Evolutionary conservation across 257 asterid genomes (phyloP), one percentile per base, ranked within the genome.

Genomic region (Gentiana macrophylla): DNA sequence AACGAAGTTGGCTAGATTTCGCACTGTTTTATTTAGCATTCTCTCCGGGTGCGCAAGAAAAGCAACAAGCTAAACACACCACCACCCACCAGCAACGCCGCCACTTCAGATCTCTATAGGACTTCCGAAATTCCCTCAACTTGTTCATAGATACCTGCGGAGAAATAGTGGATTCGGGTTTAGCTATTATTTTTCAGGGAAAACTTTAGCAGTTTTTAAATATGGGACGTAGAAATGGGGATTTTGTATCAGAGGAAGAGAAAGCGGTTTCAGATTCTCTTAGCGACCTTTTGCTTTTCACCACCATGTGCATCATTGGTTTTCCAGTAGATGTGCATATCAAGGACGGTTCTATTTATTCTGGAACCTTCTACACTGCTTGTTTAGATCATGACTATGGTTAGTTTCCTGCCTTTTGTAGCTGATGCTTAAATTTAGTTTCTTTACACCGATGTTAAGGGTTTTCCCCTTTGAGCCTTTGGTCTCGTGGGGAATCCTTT

Each of bases 281-380:
- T 11, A 73, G 71, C 33, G 94, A 89, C 58, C 79, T 83, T 47
- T 66, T 89, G 72, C 72, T 86, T 3, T 78, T 77, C 61, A 73
- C 90, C 8, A 89, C 86, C 64, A 77, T 89, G 79, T 80, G 84
- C 70, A 77, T 90, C 61, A 63, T 84, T 75, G 96, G 90, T 44
- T 67, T 75, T 62, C 80, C 88, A 1, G 97, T 90, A 1, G 94
- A 90, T 53, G 94, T 90, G 60, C 84, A 86, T 72, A 84, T 71
- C 51, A 86, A 51, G 69, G 97, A 90, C 55, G 97, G 96, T 68
- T 79, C 89, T 36, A 64, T 86, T 62, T 90, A 77, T 80, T 82
- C 94, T 62, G 97, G 97, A 66, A 82, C 80, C 61, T 77, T 90
- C 67, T 72, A 82, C 79, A 80, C 97, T 67, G 93, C 94, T 61